Conservation (phyloP, 2,329 filamentous ascomycete genomes). For the Paecilomyces niveus region DNA sequence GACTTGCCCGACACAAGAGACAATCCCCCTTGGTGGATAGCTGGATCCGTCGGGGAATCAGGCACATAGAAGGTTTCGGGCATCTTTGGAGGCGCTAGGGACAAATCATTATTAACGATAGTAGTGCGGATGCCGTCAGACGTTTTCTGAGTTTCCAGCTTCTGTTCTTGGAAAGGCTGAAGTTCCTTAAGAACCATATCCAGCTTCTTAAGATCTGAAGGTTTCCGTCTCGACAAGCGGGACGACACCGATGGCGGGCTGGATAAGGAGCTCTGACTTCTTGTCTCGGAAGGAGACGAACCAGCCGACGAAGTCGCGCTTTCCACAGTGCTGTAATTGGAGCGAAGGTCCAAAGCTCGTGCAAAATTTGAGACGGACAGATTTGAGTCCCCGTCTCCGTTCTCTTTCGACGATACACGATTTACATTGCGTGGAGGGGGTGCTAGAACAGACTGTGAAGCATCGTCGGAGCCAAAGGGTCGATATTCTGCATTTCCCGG, state of each 20-base stretch:
- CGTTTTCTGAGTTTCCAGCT: slow-evolving; percentile 3
- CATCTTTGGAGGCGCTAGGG: slow-evolving; percentile 22
- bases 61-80: slow-evolving; percentile 24
- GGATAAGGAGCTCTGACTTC: slow-evolving; percentile 56
- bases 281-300: slow-evolving; percentile 54
- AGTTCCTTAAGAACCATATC: slow-evolving; percentile 52
- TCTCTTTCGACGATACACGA: not conserved
- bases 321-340: slow-evolving; percentile 58
- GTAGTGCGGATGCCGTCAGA: slow-evolving; percentile 25
- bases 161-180: slow-evolving; percentile 20
- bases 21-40: slow-evolving; percentile 34
- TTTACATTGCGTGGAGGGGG: not conserved
- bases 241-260: slow-evolving; percentile 44
- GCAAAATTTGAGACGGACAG: slow-evolving; percentile 34
- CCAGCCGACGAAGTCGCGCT: slow-evolving; percentile 60
- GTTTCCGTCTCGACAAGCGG: slow-evolving; percentile 22
- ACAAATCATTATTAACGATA: slow-evolving; percentile 3
- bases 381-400: slow-evolving; percentile 7
- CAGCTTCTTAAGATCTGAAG: slow-evolving; percentile 34
- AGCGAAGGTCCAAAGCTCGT: slow-evolving; percentile 39
- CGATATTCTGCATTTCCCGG: not conserved
- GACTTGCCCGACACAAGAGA: slow-evolving; percentile 17
- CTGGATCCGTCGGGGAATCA: slow-evolving; percentile 44
- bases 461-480: not conserved
- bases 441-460: not conserved